phyloP scores from a whole-genome alignment of 768 basidiomycete species.

The Suillus fuscotomentosus region DNA sequence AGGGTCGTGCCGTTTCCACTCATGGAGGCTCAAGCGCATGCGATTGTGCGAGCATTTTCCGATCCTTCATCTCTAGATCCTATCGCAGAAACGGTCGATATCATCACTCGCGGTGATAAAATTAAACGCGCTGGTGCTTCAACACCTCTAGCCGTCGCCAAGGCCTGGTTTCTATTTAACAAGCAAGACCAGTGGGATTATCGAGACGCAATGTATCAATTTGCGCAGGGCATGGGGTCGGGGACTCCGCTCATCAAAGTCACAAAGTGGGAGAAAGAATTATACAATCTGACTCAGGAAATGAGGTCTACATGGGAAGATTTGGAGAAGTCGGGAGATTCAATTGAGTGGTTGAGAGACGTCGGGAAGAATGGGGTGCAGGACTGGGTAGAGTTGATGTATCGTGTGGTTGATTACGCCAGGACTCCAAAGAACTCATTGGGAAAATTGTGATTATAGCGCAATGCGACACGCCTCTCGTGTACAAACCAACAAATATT shows the following conservation, averaged over 20 bases:
- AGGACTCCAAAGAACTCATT: slow-evolving; percentile 6
- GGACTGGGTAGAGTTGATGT: slow-evolving; percentile 61
- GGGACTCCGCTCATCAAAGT: slow-evolving; percentile 35
- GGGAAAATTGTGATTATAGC: not conserved
- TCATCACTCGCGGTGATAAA: slow-evolving; percentile 47
- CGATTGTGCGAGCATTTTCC: slow-evolving; percentile 53
- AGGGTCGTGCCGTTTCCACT: slow-evolving; percentile 73
- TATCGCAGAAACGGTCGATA: slow-evolving; percentile 44
- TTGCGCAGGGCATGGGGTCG: slow-evolving; percentile 35
- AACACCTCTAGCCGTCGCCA: slow-evolving; percentile 42
- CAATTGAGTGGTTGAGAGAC: slow-evolving; percentile 56
- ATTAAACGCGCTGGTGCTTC: slow-evolving; percentile 35
- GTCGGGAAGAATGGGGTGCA: slow-evolving; percentile 55
- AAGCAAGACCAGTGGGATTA: slow-evolving; percentile 64
- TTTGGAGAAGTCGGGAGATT: slow-evolving; percentile 55
- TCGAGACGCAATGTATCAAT: slow-evolving; percentile 54
- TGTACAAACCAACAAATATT: not conserved
- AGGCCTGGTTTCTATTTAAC: slow-evolving; percentile 55
- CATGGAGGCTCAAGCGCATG: slow-evolving; percentile 74
- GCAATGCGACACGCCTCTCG: not conserved
- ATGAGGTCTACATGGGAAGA: slow-evolving; percentile 53
- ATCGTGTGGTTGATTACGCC: slow-evolving; percentile 30
- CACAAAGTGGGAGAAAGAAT: slow-evolving; percentile 56
- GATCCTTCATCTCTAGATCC: slow-evolving; percentile 49
- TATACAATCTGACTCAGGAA: slow-evolving; percentile 33